Evolutionary conservation across 2,329 filamentous ascomycete genomes (phyloP).

Genomic region (Bipolaris victoriae): DNA sequence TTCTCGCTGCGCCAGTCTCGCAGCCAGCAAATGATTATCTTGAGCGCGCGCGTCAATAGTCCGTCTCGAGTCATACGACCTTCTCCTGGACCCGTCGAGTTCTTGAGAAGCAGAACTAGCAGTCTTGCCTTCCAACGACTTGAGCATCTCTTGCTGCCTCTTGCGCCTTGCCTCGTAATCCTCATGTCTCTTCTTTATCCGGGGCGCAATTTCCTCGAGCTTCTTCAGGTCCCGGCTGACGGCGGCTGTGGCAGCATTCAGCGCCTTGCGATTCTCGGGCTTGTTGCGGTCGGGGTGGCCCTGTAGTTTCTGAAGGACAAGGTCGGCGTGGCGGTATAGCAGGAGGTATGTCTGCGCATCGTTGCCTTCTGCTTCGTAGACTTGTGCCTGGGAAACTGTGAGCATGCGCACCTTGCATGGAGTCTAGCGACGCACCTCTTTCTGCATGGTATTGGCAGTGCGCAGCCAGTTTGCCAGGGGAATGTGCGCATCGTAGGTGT

Average conservation of each 20-base stretch:
- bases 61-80: conserved; percentile 35
- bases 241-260: conserved; percentile 65
- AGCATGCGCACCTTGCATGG: conserved; percentile 13
- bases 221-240: conserved; percentile 70
- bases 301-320: conserved; percentile 78
- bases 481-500: conserved; percentile 79
- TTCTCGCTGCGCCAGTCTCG: conserved; percentile 45
- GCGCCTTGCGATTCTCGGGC: conserved; percentile 61
- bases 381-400: conserved; percentile 67
- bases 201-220: conserved; percentile 79
- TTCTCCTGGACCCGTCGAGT: conserved; percentile 31
- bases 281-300: conserved; percentile 77
- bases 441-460: conserved; percentile 77
- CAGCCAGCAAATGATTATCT: conserved; percentile 41
- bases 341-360: conserved; percentile 88
- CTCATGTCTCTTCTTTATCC: conserved; percentile 73
- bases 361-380: conserved; percentile 86
- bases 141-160: conserved; percentile 34
- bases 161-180: conserved; percentile 46
- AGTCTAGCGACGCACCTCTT: conserved; percentile 68
- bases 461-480: conserved; percentile 81
- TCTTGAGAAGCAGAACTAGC: conserved; percentile 25
- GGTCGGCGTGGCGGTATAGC: conserved; percentile 83
- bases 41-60: conserved; percentile 39
- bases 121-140: conserved; percentile 33